Evolutionary conservation across 768 basidiomycete genomes (phyloP).

Genomic region (Amanita pseudoporphyria): DNA sequence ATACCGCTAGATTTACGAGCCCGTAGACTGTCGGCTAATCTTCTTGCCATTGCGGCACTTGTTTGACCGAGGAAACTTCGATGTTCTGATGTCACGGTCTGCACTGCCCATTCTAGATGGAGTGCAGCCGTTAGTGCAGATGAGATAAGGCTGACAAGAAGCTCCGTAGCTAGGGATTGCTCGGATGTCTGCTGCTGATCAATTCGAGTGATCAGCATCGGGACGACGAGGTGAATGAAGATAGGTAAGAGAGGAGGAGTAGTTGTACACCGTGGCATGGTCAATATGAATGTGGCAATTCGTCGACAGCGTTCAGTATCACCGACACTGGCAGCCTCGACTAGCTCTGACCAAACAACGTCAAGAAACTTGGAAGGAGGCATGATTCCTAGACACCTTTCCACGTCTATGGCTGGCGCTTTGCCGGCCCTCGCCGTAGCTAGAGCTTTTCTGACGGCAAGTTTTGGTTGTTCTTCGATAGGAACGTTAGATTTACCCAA

Average conservation of each 20-base stretch:
- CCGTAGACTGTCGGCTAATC: constrained; percentile 55
- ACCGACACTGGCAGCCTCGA: constrained; percentile 40
- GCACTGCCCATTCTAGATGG: constrained; percentile 63
- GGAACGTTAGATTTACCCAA: neutral
- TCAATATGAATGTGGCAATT: constrained; percentile 58
- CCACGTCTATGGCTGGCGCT: constrained; percentile 54
- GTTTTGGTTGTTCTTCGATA: constrained; percentile 38
- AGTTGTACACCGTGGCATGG: constrained; percentile 42
- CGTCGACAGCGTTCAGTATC: constrained; percentile 56
- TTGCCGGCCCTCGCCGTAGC: constrained; percentile 50
- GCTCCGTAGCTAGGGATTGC: constrained; percentile 47
- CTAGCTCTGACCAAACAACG: constrained; percentile 61
- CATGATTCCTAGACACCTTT: constrained; percentile 49
- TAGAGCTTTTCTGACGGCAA: constrained; percentile 49
- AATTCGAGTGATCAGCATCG: constrained; percentile 44
- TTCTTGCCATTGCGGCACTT: constrained; percentile 53
- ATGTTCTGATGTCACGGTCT: constrained; percentile 41
- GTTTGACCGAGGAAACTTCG: constrained; percentile 48
- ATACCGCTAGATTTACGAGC: constrained; percentile 38
- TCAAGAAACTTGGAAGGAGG: constrained; percentile 55
- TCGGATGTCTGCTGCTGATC: constrained; percentile 48
- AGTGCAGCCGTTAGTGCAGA: constrained; percentile 58
- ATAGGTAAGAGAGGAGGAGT: constrained; percentile 62
- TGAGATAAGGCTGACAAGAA: constrained; percentile 54
- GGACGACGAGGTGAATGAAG: constrained; percentile 61